Evolutionary conservation across 108 stramenopile species (phyloP).

Genomic region (Craspedostauros australis): DNA sequence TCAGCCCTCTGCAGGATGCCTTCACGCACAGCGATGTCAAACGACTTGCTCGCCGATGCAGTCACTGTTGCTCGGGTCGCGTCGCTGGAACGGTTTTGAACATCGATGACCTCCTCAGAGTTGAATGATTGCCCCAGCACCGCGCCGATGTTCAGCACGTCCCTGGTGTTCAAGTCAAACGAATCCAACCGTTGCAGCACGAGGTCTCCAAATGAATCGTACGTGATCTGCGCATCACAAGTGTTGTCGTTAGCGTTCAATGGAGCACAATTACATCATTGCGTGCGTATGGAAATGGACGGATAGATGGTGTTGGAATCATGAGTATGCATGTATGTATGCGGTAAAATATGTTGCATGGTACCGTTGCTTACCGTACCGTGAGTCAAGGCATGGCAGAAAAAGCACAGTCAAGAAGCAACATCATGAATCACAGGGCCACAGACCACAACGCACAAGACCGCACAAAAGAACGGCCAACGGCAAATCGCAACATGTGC

Average conservation of each 20-base stretch:
- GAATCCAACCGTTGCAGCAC: slow-evolving; percentile 54
- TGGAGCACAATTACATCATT: too few species aligned
- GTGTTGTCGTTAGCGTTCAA: not conserved
- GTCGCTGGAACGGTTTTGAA: slow-evolving; percentile 30
- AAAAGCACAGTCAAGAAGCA: too few species aligned
- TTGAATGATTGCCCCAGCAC: slow-evolving; percentile 52
- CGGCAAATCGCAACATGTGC: not conserved
- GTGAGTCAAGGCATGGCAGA: not conserved
- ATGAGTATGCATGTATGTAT: too few species aligned
- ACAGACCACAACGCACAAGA: too few species aligned
- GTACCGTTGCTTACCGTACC: not conserved
- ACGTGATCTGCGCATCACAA: too few species aligned
- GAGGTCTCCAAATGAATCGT: slow-evolving; percentile 29
- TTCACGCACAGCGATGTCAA: slow-evolving; percentile 49
- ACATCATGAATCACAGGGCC: too few species aligned
- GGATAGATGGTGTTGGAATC: too few species aligned
- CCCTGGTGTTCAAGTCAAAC: slow-evolving; percentile 41
- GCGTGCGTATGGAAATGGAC: too few species aligned
- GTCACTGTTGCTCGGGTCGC: slow-evolving; percentile 13
- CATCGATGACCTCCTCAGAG: slow-evolving; percentile 32
- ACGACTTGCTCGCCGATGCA: slow-evolving; percentile 13
- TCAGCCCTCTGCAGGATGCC: slow-evolving; percentile 41
- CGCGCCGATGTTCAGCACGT: slow-evolving; percentile 50
- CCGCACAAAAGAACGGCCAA: not conserved
- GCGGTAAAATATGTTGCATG: too few species aligned